phyloP scores from a whole-genome alignment of 2,329 filamentous ascomycete species.

The Lojkania enalia region DNA sequence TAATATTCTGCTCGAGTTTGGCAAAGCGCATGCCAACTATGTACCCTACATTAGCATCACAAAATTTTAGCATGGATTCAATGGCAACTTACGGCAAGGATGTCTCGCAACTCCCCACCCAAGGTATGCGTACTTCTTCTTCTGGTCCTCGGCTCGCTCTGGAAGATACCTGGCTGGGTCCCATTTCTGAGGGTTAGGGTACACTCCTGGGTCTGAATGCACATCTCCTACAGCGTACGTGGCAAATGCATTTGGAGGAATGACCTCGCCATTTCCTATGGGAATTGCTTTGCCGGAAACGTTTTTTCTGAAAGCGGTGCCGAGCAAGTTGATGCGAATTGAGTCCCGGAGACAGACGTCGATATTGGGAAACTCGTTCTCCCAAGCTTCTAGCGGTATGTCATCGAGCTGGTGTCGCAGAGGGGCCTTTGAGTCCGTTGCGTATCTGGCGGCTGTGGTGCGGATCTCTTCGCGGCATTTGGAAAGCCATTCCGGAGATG shows the following conservation, averaged over 20 bases:
- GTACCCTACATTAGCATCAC: slow-evolving; percentile 3
- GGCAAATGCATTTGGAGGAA: slow-evolving; percentile 55
- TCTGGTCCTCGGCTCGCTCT: slow-evolving; percentile 49
- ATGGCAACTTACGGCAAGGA: slow-evolving; percentile 46
- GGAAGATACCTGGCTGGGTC: slow-evolving; percentile 56
- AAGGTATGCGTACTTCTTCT: slow-evolving; percentile 45
- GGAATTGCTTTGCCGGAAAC: slow-evolving; percentile 50
- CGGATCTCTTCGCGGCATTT: slow-evolving; percentile 55
- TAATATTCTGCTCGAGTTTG: slow-evolving; percentile 57
- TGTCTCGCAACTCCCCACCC: slow-evolving; percentile 48
- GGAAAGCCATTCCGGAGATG: slow-evolving; percentile 49
- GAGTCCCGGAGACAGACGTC: slow-evolving; percentile 58
- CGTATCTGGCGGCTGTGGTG: slow-evolving; percentile 49
- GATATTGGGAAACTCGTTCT: slow-evolving; percentile 57
- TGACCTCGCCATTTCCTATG: slow-evolving; percentile 53
- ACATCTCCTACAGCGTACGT: slow-evolving; percentile 53
- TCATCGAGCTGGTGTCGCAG: slow-evolving; percentile 46
- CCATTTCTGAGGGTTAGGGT: slow-evolving; percentile 54
- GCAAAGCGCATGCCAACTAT: slow-evolving; percentile 51
- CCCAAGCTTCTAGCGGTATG: slow-evolving; percentile 59
- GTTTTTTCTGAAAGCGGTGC: slow-evolving; percentile 58
- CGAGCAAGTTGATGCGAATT: slow-evolving; percentile 56
- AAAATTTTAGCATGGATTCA: slow-evolving; percentile 7
- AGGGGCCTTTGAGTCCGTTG: slow-evolving; percentile 38
- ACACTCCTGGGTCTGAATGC: slow-evolving; percentile 54